Percentiles rank a stretch among this genome's conserved stretches.
Evolutionary conservation across 331 rosid genomes (phyloP).

Genomic region (Rhamnella rubrinervis): DNA sequence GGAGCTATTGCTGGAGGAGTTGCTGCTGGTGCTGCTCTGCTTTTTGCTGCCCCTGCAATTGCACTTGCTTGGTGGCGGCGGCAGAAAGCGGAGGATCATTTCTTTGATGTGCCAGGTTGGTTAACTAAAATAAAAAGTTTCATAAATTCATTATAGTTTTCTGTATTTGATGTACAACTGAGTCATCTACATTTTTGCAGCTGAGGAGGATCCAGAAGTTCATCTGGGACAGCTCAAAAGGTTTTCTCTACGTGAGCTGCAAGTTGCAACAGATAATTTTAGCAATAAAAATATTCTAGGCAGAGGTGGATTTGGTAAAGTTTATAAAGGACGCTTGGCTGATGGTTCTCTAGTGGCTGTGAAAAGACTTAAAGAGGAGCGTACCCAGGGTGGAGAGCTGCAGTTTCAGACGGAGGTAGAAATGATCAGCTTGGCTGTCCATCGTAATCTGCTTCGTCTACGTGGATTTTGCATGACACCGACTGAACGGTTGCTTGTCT

Average conservation of each 20-base stretch:
- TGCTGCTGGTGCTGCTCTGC: slow-evolving; percentile 80
- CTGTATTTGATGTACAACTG: slow-evolving; percentile 9
- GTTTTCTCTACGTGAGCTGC: slow-evolving; percentile 86
- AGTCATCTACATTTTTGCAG: slow-evolving; percentile 37
- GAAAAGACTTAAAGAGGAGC: slow-evolving; percentile 90
- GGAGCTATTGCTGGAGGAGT: slow-evolving; percentile 92
- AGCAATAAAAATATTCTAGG: slow-evolving; percentile 77
- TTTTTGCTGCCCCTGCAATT: slow-evolving; percentile 79
- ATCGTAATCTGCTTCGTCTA: slow-evolving; percentile 85
- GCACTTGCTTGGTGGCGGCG: slow-evolving; percentile 66
- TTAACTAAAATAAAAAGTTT: slow-evolving; percentile 17
- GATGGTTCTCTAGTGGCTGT: slow-evolving; percentile 87
- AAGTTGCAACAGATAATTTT: slow-evolving; percentile 84
- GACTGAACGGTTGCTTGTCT: slow-evolving; percentile 85
- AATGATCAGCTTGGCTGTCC: slow-evolving; percentile 95
- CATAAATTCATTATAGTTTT: slow-evolving; percentile 4
- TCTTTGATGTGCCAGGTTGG: slow-evolving; percentile 82
- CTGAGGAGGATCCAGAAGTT: slow-evolving; percentile 94
- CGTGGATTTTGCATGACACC: slow-evolving; percentile 93
- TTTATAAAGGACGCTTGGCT: slow-evolving; percentile 80
- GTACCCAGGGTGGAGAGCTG: slow-evolving; percentile 79
- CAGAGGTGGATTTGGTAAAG: slow-evolving; percentile 92
- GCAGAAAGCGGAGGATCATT: slow-evolving; percentile 56
- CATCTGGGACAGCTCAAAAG: slow-evolving; percentile 93
- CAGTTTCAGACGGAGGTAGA: slow-evolving; percentile 96